Conservation (phyloP, 768 basidiomycete genomes). For the Termitomyces sp. region DNA sequence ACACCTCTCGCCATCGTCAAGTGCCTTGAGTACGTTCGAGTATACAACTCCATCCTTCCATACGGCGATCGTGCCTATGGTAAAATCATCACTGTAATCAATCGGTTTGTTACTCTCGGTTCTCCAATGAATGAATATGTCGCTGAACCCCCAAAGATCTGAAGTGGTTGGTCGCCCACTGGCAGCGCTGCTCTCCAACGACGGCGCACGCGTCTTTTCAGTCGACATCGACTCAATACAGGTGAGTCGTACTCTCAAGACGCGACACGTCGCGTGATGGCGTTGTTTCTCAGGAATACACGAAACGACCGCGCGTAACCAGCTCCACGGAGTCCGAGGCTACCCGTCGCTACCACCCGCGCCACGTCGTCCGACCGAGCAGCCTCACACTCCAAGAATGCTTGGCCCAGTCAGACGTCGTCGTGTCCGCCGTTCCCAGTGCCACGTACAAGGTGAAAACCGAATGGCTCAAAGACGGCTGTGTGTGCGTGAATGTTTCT, state of each 20-base stretch:
- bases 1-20: conserved; percentile 97
- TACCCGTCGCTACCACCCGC: conserved; percentile 69
- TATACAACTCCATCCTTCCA: conserved; percentile 89
- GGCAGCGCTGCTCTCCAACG: conserved; percentile 94
- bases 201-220: conserved; percentile 93
- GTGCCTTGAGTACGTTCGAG: conserved; percentile 83
- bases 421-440: conserved; percentile 90
- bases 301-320: conserved; percentile 69
- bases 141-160: conserved; percentile 48
- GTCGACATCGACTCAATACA: conserved; percentile 95
- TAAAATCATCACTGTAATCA: conserved; percentile 90
- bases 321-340: conserved; percentile 28
- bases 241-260: conserved; percentile 27
- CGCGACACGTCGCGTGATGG: background rate
- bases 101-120: conserved; percentile 56
- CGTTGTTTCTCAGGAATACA: conserved; percentile 66
- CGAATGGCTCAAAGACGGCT: conserved; percentile 87
- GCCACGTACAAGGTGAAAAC: conserved; percentile 87
- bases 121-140: background rate
- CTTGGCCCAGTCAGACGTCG: conserved; percentile 84
- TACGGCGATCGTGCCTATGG: conserved; percentile 97
- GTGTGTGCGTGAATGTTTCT: conserved; percentile 89
- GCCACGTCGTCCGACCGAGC: conserved; percentile 75
- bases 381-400: conserved; percentile 73
- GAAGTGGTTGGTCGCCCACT: conserved; percentile 97